phyloP scores from a whole-genome alignment of 129 eudicot species.

The Dittrichia graveolens region DNA sequence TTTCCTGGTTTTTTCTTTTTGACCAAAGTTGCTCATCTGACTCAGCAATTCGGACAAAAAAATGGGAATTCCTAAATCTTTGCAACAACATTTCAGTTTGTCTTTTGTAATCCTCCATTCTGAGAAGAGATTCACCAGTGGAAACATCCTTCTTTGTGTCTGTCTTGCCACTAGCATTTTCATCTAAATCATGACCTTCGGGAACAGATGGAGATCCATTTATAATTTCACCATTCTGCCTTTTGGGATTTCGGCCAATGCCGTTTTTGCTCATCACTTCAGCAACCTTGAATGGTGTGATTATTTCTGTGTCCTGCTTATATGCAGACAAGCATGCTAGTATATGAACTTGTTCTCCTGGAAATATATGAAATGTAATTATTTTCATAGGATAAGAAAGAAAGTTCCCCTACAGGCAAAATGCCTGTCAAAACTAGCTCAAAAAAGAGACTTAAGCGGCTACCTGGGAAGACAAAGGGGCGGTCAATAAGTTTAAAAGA shows the following conservation, averaged over 20 bases:
- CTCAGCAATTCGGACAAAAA: constrained; percentile 84
- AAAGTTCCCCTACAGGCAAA: constrained; percentile 4
- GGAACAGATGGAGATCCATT: constrained; percentile 37
- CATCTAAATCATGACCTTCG: constrained; percentile 29
- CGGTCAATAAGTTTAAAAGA: constrained; percentile 80
- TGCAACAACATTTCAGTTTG: constrained; percentile 77
- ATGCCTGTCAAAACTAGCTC: constrained; percentile 1
- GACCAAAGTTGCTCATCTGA: constrained; percentile 90
- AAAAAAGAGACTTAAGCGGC: constrained; percentile 15
- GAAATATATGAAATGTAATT: constrained; percentile 14
- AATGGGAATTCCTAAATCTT: constrained; percentile 75
- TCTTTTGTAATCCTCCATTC: constrained; percentile 82
- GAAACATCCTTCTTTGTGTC: constrained; percentile 44
- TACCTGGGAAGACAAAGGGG: constrained; percentile 90
- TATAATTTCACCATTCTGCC: constrained; percentile 55
- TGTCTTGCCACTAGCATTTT: constrained; percentile 37
- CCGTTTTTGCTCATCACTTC: constrained; percentile 82
- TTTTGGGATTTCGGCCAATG: constrained; percentile 44
- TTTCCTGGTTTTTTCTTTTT: constrained; percentile 53
- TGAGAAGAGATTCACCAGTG: constrained; percentile 76
- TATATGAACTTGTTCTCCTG: constrained; percentile 90
- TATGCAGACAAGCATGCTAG: constrained; percentile 81
- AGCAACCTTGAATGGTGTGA: constrained; percentile 97
- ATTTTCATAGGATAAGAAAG: constrained; percentile 2
- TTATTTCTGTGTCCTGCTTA: constrained; percentile 81